Base-by-base conservation (phyloP, 75 land plant species). In the Sequoiadendron giganteum region DNA sequence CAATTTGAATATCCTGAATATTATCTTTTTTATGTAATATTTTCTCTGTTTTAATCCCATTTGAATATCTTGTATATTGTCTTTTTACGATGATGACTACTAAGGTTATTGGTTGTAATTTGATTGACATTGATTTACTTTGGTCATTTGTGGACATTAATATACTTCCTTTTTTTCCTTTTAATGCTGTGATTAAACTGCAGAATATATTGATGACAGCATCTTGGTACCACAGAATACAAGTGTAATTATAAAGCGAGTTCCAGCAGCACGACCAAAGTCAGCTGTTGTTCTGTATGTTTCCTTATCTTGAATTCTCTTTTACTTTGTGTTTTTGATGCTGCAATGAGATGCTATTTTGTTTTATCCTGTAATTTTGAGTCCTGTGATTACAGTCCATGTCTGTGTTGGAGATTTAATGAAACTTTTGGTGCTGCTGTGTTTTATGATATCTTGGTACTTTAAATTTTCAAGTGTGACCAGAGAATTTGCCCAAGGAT, bases 201-300 rank as follows among this genome's bases (percentile, higher is more conserved):
- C 93, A 96, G 98, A 93, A 40, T 95, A 91, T 85, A 34, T 80
- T 13, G 95, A 95, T 84, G 95, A 94, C 15, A 87, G 89, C 5
- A 81, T 54, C 65, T 90, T 86, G 61, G 89, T 96, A 85, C 95
- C 95, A 0, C 91, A 89, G 85, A 95, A 95, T 81, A 94, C 98
- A 40, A 93, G 95, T 82, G 93, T 96, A 28, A 95, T 96, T 80
- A 93, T 96, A 76, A 95, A 94, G 89, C 85, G 96, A 85, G 94
- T 95, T 34, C 96, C 96, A 9, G 92, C 92, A 34, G 87, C 86
- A 25, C 80, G 88, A 39, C 70, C 89, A 52, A 92, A 85, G 30
- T 82, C 89, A 68, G 81, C 86, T 42, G 58, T 87, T 47, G 87
- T 87, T 86, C 87, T 90, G 82, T 72, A 83, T n/a, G 89, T 90